Evolutionary conservation across 345 rosid species (phyloP).

Genomic region (Excoecaria agallocha): DNA sequence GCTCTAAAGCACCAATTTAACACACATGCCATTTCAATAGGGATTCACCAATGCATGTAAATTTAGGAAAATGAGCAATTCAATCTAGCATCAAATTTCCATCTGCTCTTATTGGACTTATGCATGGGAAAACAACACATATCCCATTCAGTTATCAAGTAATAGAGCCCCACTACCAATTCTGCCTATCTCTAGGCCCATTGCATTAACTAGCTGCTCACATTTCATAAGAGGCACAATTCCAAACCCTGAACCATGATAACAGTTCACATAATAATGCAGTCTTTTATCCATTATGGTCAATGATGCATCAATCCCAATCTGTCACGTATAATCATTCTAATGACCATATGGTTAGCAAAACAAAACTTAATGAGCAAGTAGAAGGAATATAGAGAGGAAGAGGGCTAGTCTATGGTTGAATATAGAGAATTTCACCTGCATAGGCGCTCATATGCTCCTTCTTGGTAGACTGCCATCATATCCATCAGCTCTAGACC

Average conservation of each 20-base stretch:
- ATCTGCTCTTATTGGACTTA: not conserved
- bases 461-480: conserved; percentile 99
- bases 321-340: too few species aligned
- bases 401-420: not conserved
- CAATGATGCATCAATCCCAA: not conserved
- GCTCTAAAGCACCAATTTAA: not conserved
- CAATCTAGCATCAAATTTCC: too few species aligned
- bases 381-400: not conserved
- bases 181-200: not conserved
- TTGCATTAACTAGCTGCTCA: not conserved
- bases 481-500: conserved; percentile 99
- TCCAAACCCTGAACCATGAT: not conserved
- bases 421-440: conserved; percentile 43
- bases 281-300: not conserved
- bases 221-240: not conserved
- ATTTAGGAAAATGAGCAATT: too few species aligned
- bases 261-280: not conserved
- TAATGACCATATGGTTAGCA: conserved; percentile 5
- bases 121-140: not conserved
- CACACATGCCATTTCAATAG: not conserved
- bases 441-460: conserved; percentile 98
- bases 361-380: not conserved
- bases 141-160: not conserved
- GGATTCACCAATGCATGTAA: not conserved
- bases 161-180: not conserved